Conservation (phyloP, 192 early-diverging fungal genomes). For the Chytriomyces sp. region DNA sequence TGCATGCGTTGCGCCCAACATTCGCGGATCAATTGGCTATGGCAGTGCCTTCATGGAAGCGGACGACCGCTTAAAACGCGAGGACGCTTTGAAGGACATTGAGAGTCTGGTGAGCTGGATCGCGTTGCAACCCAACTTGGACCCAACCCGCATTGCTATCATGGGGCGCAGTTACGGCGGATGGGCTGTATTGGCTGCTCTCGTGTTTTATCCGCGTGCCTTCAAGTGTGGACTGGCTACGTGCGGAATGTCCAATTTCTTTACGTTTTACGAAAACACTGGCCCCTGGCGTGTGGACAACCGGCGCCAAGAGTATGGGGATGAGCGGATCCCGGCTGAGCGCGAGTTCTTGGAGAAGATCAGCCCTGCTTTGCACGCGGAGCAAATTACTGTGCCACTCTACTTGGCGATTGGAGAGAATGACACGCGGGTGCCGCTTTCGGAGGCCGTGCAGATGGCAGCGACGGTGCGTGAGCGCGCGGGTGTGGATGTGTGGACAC, state of each 20-base stretch:
- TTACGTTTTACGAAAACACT: slow-evolving; percentile 16
- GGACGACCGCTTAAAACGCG: slow-evolving; percentile 15
- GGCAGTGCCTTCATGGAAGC: slow-evolving; percentile 11
- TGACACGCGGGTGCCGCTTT: slow-evolving; percentile 20
- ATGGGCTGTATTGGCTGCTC: slow-evolving; percentile 2
- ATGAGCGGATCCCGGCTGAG: slow-evolving; percentile 19
- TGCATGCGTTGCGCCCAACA: slow-evolving; percentile 4
- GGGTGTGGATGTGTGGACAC: slow-evolving; percentile 2
- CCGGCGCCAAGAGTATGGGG: slow-evolving; percentile 25
- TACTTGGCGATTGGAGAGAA: slow-evolving; percentile 21
- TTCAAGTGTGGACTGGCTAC: slow-evolving; percentile 25
- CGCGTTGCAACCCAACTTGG: slow-evolving; percentile 3
- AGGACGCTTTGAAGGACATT: slow-evolving; percentile 23
- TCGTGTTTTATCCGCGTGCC: slow-evolving; percentile 6
- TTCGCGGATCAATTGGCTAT: slow-evolving; percentile 14
- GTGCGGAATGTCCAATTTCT: slow-evolving; percentile 26
- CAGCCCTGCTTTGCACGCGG: slow-evolving; percentile 12
- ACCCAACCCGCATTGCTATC: slow-evolving; percentile 2
- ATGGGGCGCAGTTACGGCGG: slow-evolving; percentile 29
- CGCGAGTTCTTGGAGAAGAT: slow-evolving; percentile 18
- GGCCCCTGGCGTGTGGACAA: slow-evolving; percentile 11
- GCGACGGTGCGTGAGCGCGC: not conserved
- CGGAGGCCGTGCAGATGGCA: slow-evolving; percentile 22
- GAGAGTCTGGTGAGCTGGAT: slow-evolving; percentile 15
- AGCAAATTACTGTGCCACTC: slow-evolving; percentile 16